Evolutionary conservation across 2,329 filamentous ascomycete species (phyloP).

Genomic region (Ceratocystis cacaofunesta): DNA sequence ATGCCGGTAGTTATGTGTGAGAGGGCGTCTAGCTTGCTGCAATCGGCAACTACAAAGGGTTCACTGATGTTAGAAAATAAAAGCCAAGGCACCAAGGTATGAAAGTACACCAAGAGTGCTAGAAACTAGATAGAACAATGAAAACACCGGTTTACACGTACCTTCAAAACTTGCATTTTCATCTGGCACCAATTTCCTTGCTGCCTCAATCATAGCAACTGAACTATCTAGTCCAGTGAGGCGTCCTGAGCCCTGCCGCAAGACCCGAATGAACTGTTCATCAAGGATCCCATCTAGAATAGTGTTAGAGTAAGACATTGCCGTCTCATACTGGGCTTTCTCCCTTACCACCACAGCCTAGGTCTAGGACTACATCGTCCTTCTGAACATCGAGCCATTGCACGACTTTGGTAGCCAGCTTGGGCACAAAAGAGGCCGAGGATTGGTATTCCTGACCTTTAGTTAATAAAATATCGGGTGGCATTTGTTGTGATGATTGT

Average conservation of each 20-base stretch:
- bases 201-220: conserved; percentile 41
- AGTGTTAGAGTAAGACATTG: conserved; percentile 1
- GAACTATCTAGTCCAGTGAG: conserved; percentile 47
- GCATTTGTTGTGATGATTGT: neutral
- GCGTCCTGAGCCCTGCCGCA: conserved; percentile 31
- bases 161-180: conserved; percentile 32
- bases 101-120: neutral
- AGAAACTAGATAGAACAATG: too few species aligned
- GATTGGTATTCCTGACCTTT: conserved; percentile 39
- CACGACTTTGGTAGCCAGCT: conserved; percentile 43
- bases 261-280: conserved; percentile 34
- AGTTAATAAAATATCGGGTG: neutral
- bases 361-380: conserved; percentile 44
- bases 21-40: neutral
- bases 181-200: conserved; percentile 28
- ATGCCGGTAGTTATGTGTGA: conserved; percentile 16
- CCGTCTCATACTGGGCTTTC: neutral
- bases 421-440: conserved; percentile 49
- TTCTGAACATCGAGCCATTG: conserved; percentile 43
- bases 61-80: neutral
- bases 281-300: conserved; percentile 42
- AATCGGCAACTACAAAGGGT: conserved; percentile 8
- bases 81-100: neutral
- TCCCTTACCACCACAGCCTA: conserved; percentile 44
- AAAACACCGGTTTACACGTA: conserved; percentile 16